Evolutionary conservation across 306 rosid genomes (phyloP), one percentile per base, ranked within the genome.

Genomic region (Sesbania bispinosa): DNA sequence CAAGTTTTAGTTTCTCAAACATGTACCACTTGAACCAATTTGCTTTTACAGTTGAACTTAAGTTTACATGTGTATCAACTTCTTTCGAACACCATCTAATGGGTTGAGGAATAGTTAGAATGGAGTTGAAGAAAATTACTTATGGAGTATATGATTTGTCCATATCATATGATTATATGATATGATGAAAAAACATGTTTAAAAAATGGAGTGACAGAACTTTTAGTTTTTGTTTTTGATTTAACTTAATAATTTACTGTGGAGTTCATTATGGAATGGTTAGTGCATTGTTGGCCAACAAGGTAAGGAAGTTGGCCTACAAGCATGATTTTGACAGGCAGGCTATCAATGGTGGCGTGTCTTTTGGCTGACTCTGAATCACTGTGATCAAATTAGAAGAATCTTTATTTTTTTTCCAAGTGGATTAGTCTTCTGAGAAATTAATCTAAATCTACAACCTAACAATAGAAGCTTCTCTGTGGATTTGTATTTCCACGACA

Each of bases 311-410:
- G 29, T 1, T 54, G 75, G 73, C 70, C 71, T 58, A 19, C 53
- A 57, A 48, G 26, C 76, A 50, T 42, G 72, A 71, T 76, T 36
- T 21, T 64, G 74, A 75, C 61, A 16, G 5, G 21, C 53, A 24
- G 3, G 21, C 26, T 0, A 57, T 26, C 1, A 18, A 70, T 70
- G 75, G 45, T 29, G 38, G 30, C 2, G 36, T 71, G 45, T 41
- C 29, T 65, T 16, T 27, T 16, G 19, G 65, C 51, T 65, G 60
- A 65, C 64, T 47, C 0, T 13, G 62, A 42, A 53, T 38, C 16
- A 46, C 18, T 9, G 14, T 19, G 42, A 69, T 35, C n/a, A 42
- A 8, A 45, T 16, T 9, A 18, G 26, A 71, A 5, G 19, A 57
- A 10, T 27, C 13, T 7, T n/a, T 3, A 26, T 48, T 30, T 2